Conservation (phyloP, 306 rosid genomes). For the Cucurbita argyrosperma region DNA sequence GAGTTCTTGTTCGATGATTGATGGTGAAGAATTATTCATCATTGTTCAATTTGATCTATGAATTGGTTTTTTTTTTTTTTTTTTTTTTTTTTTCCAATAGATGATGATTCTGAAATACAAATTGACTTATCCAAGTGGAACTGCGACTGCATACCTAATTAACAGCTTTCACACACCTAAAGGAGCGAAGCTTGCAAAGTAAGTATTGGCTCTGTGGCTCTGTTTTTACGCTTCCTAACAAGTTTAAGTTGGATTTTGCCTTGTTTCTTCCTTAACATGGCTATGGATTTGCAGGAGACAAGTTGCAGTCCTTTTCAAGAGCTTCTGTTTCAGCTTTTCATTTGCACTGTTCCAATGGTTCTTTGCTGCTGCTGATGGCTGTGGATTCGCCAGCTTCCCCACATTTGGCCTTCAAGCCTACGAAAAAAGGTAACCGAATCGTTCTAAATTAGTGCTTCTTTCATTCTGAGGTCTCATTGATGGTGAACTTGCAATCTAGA, state of each 20-base stretch:
- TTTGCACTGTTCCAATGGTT: constrained; percentile 67
- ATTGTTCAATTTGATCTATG: background rate
- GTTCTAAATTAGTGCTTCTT: background rate
- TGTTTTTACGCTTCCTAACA: background rate
- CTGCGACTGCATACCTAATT: constrained; percentile 72
- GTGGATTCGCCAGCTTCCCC: constrained; percentile 58
- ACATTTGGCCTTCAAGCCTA: constrained; percentile 59
- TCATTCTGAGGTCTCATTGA: background rate
- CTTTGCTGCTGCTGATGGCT: constrained; percentile 38
- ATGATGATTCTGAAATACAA: constrained; percentile 62
- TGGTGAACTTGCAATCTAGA: background rate
- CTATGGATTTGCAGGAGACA: constrained; percentile 36
- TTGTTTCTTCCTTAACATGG: background rate
- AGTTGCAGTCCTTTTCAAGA: constrained; percentile 42
- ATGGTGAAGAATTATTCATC: background rate
- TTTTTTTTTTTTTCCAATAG: constrained; percentile 5
- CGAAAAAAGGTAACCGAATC: constrained; percentile 16
- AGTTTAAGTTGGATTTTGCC: background rate
- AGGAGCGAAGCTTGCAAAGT: constrained; percentile 76
- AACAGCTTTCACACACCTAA: constrained; percentile 72
- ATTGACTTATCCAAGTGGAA: constrained; percentile 69
- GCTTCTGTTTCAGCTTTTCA: constrained; percentile 39
- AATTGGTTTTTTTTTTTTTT: background rate
- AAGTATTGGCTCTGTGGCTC: background rate
- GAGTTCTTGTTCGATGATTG: background rate